Evolutionary conservation across 2,329 filamentous ascomycete genomes (phyloP), one percentile per base, ranked within the genome.

Genomic region (Fusarium pseudonygamai): DNA sequence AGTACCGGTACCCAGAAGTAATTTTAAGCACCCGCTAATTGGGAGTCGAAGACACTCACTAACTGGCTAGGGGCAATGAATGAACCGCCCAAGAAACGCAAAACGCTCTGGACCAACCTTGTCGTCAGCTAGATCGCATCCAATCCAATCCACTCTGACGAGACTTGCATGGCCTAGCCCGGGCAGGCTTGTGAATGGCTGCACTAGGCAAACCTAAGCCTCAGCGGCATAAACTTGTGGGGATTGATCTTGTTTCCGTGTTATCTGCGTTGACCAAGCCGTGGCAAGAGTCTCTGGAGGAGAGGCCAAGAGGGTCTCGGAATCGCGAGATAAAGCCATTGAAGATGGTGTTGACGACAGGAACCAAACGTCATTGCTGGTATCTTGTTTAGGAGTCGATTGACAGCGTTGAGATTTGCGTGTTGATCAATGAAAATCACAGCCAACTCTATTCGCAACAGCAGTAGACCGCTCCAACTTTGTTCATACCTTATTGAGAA

Each of bases 101-200:
- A 57, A 72, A 72, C 61, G 67, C 63, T 76, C 70, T 64, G 69
- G 72, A 72, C 74, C 62, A 68, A 60, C 69, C 67, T 73, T 60
- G 43, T 71, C 50, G 34, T 69, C 64, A 64, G 43, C 64, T 55
- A 77, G 59, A 77, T 75, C 70, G 37, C 70, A 64, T 64, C 64
- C 67, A 67, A 57, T 40, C 39, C 47, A 40, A 50, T 59, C 34
- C 43, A 62, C 40, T 43, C 56, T 69, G 50, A 63, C 60, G 61
- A 63, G 46, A 71, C 59, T 62, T 64, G 60, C 71, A 67, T 76
- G 64, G 62, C 58, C 43, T 55, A 50, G 61, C 32, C 58, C 71
- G 49, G 66, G 59, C 61, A 58, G 59, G 46, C 64, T 59, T 62
- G 46, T 71, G 49, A 59, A 60, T 71, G 70, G 65, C 70, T 67